phyloP scores from a whole-genome alignment of 2,329 filamentous ascomycete species.

The Xylaria sp. region DNA sequence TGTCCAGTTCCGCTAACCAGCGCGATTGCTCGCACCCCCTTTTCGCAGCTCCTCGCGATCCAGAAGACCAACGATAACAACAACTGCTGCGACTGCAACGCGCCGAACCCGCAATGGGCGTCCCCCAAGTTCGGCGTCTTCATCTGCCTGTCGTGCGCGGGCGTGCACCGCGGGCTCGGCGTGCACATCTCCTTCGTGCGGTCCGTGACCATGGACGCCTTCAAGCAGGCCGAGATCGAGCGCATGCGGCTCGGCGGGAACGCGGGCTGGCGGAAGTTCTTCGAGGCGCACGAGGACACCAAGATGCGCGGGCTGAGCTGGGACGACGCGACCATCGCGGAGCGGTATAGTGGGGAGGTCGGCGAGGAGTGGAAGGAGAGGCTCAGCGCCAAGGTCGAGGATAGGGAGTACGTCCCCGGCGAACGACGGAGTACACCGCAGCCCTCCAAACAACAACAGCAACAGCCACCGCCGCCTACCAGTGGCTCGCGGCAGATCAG shows the following conservation, averaged over 20 bases:
- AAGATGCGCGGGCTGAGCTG: conserved; percentile 76
- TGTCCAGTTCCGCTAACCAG: conserved; percentile 33
- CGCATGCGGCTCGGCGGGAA: conserved; percentile 95
- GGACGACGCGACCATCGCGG: conserved; percentile 89
- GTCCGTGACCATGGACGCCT: conserved; percentile 98
- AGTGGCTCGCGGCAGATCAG: conserved; percentile 45
- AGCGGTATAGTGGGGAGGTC: conserved; percentile 88
- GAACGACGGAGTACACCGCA: conserved; percentile 64
- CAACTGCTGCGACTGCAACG: conserved; percentile 92
- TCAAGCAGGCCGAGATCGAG: conserved; percentile 91
- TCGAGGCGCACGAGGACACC: conserved; percentile 76
- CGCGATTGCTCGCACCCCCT: conserved; percentile 21
- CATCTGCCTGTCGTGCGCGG: conserved; percentile 96
- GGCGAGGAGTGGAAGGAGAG: conserved; percentile 97
- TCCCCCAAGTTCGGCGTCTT: conserved; percentile 98
- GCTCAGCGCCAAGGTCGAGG: conserved; percentile 87
- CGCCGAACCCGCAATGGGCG: conserved; percentile 97
- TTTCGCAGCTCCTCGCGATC: conserved; percentile 80
- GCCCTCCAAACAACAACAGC: conserved; percentile 44
- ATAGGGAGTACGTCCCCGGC: conserved; percentile 82
- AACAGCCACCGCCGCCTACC: conserved; percentile 47
- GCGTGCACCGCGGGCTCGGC: conserved; percentile 91
- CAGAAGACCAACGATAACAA: conserved; percentile 92
- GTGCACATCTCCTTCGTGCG: conserved; percentile 99
- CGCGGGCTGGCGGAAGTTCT: conserved; percentile 86